Conservation (phyloP, 2,329 filamentous ascomycete genomes). For the Chaetomium globosum region DNA sequence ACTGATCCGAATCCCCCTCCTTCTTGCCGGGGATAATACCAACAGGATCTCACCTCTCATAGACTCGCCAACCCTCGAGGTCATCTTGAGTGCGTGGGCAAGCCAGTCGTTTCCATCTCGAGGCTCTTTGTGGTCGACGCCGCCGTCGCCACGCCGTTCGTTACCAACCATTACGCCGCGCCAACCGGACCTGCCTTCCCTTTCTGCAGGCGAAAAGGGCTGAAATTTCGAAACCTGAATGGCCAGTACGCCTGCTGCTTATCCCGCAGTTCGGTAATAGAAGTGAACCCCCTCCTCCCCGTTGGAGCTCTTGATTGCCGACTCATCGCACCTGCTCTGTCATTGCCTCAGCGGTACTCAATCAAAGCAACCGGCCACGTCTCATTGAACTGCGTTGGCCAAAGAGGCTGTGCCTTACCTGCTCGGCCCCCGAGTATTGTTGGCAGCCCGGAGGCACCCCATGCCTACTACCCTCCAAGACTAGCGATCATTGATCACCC, state of each 20-base stretch:
- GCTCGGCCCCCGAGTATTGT: slow-evolving; percentile 16
- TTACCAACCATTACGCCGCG: slow-evolving; percentile 27
- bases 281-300: slow-evolving; percentile 22
- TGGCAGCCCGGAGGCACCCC: slow-evolving; percentile 11
- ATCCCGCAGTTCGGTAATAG: slow-evolving; percentile 34
- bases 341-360: slow-evolving; percentile 2
- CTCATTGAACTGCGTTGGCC: slow-evolving; percentile 20
- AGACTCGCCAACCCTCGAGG: slow-evolving; percentile 24
- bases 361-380: slow-evolving; percentile 19
- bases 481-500: slow-evolving; percentile 13
- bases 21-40: neutral
- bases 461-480: slow-evolving; percentile 11
- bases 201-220: slow-evolving; percentile 20
- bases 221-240: slow-evolving; percentile 33
- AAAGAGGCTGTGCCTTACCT: slow-evolving; percentile 27
- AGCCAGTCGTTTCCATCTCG: slow-evolving; percentile 27
- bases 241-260: slow-evolving; percentile 33
- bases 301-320: slow-evolving; percentile 15
- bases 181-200: slow-evolving; percentile 18
- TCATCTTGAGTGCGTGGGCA: slow-evolving; percentile 31
- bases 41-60: neutral
- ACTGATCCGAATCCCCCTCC: neutral
- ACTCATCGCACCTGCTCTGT: slow-evolving; percentile 15
- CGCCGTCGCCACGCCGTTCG: slow-evolving; percentile 31
- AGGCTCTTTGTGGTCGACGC: slow-evolving; percentile 28